Percentiles rank a stretch among this genome's conserved stretches.
Conservation (phyloP, 2,329 filamentous ascomycete species). For the Coniochaeta sp. region DNA sequence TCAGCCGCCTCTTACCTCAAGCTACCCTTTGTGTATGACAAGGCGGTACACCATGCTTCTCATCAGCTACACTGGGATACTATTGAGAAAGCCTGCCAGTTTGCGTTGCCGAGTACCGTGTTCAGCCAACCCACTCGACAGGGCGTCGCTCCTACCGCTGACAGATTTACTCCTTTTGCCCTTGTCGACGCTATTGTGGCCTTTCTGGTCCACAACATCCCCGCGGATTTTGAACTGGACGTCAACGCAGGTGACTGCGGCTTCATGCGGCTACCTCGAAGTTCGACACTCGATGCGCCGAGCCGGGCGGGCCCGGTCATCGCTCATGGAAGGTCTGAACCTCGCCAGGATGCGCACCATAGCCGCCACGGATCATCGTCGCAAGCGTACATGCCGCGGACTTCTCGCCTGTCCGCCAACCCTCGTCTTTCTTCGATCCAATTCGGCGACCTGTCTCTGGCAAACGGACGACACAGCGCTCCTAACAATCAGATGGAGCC, state of each 20-base stretch:
- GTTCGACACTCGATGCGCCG: background rate
- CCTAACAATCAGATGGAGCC: conserved; percentile 22
- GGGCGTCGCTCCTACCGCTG: conserved; percentile 8
- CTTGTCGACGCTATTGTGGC: conserved; percentile 38
- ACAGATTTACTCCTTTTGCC: conserved; percentile 32
- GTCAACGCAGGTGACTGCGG: conserved; percentile 21
- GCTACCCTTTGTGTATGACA: conserved; percentile 9
- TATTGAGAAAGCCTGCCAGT: conserved; percentile 18
- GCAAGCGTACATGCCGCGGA: conserved; percentile 8
- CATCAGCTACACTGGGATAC: conserved; percentile 18
- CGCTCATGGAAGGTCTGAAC: conserved; percentile 10
- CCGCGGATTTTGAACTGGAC: conserved; percentile 45
- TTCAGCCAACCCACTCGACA: background rate
- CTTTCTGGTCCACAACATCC: conserved; percentile 43
- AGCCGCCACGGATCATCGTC: conserved; percentile 9
- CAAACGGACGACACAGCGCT: conserved; percentile 19
- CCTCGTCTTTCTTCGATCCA: conserved; percentile 17
- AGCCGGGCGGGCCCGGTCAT: conserved; percentile 6
- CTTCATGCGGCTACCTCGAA: conserved; percentile 15
- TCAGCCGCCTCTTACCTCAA: conserved; percentile 12
- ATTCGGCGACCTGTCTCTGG: conserved; percentile 20
- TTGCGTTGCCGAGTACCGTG: conserved; percentile 20
- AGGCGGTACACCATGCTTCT: conserved; percentile 12
- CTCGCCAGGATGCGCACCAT: conserved; percentile 1
- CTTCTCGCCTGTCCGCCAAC: conserved; percentile 13